Evolutionary conservation across 176 grass and related monocot genomes (phyloP), one percentile per base, ranked within the genome.

Genomic region (Carex littledalei): DNA sequence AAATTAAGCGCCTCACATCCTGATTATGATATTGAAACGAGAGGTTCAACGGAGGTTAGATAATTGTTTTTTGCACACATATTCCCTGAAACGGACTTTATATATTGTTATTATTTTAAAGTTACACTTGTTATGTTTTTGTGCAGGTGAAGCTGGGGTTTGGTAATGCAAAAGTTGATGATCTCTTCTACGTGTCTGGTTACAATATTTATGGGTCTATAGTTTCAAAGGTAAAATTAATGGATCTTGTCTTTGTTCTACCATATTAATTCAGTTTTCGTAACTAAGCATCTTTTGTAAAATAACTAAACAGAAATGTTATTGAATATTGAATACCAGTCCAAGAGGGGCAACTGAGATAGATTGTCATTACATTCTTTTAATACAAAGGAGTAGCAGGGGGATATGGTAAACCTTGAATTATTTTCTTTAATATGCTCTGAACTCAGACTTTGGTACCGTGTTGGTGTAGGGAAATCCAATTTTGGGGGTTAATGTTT

Each of bases 401-500:
- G 43, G 47, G 3, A 18, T 82, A 43, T 54, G 54, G 4, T 47
- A 45, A 64, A 63, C 29, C 37, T 80, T 62, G 24, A 21, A 6
- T 77, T 65, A 5, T 34, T 17, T 16, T 62, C 15, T 76, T 60
- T 63, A 15, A 3, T 39, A 39, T 41, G 8, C 8, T 76, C 37
- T 74, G 55, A 29, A 85, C 43, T 76, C 14, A 34, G 45, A 78
- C 61, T 61, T 86, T 60, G 14, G 3, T 82, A 37, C 20, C 54
- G 20, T 64, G 6, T 84, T 79, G 15, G 26, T 57, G 58, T 64
- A 99, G 96, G 96, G 96, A 75, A 99, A 99, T 79, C 96, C 96
- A 37, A 99, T 99, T 63, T 86, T 95, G 85, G 96, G 96, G 85
- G 96, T 99, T 63, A 85, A 94, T 59, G 21, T 99, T 29, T 99